Evolutionary conservation across 2,329 filamentous ascomycete species (phyloP).

Genomic region (Calonectria pauciramosa): DNA sequence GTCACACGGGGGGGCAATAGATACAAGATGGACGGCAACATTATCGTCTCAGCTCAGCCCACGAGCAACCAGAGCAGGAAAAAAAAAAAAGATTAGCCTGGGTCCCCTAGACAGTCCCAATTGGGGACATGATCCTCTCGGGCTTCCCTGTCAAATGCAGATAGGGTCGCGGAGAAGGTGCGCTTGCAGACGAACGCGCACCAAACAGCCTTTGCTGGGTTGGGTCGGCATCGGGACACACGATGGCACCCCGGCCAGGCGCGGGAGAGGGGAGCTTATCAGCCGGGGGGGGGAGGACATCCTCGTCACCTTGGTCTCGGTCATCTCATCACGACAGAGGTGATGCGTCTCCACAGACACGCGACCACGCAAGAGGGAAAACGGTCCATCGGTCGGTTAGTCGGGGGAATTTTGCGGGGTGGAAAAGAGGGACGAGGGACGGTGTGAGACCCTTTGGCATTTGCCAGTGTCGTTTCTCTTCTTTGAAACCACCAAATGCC

Average conservation of each 20-base stretch:
- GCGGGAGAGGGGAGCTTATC: slow-evolving; percentile 20
- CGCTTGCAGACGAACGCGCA: not conserved
- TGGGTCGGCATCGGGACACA: slow-evolving; percentile 2
- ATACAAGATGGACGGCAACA: not conserved
- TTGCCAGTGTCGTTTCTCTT: not conserved
- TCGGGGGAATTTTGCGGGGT: slow-evolving; percentile 2
- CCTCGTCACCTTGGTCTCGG: not conserved
- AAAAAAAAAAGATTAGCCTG: slow-evolving; percentile 3
- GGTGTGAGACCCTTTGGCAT: not conserved
- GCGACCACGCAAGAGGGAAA: not conserved
- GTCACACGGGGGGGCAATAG: slow-evolving; percentile 9
- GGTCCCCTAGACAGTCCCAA: not conserved
- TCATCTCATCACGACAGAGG: slow-evolving; percentile 4
- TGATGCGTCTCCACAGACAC: slow-evolving; percentile 6
- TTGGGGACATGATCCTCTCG: slow-evolving; percentile 10
- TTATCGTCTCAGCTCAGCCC: slow-evolving; percentile 9
- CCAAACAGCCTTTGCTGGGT: not conserved
- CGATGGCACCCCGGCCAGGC: slow-evolving; percentile 1
- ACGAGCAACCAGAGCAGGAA: not conserved
- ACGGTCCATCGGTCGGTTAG: slow-evolving; percentile 9
- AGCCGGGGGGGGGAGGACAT: slow-evolving; percentile 11
- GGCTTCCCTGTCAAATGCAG: slow-evolving; percentile 11
- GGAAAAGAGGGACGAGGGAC: not conserved
- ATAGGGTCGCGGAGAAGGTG: slow-evolving; percentile 9
- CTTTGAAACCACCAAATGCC: not conserved